These are phyloP conservation scores for Saccharomycopsis sp. DNA, from an alignment of 805 yeast species.

Conservation along the genomic window DNA sequence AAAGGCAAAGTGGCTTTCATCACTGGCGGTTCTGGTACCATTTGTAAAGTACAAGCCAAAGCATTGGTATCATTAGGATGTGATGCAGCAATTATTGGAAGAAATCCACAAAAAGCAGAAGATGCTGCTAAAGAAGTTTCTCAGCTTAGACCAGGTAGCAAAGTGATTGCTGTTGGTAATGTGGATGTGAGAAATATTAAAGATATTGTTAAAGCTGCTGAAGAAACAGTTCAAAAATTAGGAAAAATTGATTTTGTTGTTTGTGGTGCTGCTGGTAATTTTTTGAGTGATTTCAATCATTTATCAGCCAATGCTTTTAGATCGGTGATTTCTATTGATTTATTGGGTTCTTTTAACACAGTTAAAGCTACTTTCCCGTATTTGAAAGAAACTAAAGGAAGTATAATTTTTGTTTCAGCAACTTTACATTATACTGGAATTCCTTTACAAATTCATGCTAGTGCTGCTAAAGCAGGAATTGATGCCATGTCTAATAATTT, in stretches of 20 bases:
- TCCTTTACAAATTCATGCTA: constrained; percentile 82
- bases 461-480: constrained; percentile 93
- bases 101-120: constrained; percentile 57
- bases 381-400: constrained; percentile 57
- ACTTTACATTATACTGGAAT: constrained; percentile 85
- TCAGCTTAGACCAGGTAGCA: constrained; percentile 44
- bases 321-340: constrained; percentile 77
- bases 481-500: constrained; percentile 78
- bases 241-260: constrained; percentile 82
- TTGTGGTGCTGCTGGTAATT: constrained; percentile 96
- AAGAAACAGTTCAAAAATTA: constrained; percentile 49
- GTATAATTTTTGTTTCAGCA: constrained; percentile 71
- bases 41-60: constrained; percentile 82
- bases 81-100: constrained; percentile 75
- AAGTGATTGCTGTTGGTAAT: constrained; percentile 59
- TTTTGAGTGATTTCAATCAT: constrained; percentile 67
- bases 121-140: constrained; percentile 58
- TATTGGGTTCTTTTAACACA: constrained; percentile 83
- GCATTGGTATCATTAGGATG: constrained; percentile 81
- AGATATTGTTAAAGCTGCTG: constrained; percentile 53
- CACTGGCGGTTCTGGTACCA: constrained; percentile 97
- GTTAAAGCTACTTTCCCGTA: constrained; percentile 70
- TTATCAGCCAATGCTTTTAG: constrained; percentile 81
- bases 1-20: constrained; percentile 80
- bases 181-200: constrained; percentile 71